These are phyloP conservation scores for Metschnikowia gruessii DNA, from an alignment of 805 yeast genomes.

Conservation along the genomic window DNA sequence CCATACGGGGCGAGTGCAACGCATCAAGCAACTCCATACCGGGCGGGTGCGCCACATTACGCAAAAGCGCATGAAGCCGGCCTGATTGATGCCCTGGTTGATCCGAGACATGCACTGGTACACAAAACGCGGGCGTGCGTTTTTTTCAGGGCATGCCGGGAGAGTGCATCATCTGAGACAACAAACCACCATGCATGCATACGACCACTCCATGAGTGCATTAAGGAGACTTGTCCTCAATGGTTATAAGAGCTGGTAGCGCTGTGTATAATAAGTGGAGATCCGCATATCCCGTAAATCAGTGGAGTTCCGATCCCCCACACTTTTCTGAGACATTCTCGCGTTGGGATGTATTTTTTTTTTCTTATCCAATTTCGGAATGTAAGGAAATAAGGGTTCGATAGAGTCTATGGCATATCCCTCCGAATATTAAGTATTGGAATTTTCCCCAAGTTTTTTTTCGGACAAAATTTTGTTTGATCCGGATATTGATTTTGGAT, in stretches of 20 bases:
- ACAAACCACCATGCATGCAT: conserved; percentile 1
- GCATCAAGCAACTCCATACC: neutral
- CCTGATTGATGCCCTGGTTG: neutral
- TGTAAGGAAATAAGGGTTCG: too few relatives aligned
- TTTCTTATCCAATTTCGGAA: too few relatives aligned
- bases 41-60: neutral
- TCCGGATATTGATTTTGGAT: too few relatives aligned
- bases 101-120: conserved; percentile 3
- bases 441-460: too few relatives aligned
- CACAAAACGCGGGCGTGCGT: conserved; percentile 1
- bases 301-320: conserved; percentile 1
- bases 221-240: neutral
- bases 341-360: neutral
- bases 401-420: too few relatives aligned
- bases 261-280: too few relatives aligned
- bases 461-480: too few relatives aligned
- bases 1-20: neutral
- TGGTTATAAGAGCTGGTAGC: too few relatives aligned
- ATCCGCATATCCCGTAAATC: neutral
- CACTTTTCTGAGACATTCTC: neutral
- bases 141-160: neutral
- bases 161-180: too few relatives aligned
- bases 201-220: conserved; percentile 1
- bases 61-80: neutral
- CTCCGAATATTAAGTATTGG: too few relatives aligned